Base-by-base conservation (phyloP, 2,329 filamentous ascomycete species). In the Pseudogymnoascus sp. region DNA sequence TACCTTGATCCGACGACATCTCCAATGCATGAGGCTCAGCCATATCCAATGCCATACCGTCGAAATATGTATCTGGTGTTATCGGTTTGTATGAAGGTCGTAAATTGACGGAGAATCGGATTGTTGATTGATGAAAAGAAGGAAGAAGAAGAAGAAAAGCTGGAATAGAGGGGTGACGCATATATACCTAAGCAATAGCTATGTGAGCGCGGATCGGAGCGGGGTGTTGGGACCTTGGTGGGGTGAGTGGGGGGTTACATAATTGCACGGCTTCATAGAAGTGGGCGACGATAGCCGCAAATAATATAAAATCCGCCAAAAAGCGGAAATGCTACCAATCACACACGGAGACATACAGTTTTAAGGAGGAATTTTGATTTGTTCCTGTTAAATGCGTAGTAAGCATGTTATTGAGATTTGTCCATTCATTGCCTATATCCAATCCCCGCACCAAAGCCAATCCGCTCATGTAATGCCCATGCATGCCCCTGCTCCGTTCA, bases 1-100 rank as follows among this genome's bases (percentile, higher is more conserved):
- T 76, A 76, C 75, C 75, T 77, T 74, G 74, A 76, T 74, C 71
- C 68, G 68, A 67, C 67, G 68, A 74, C 73, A 71, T 65, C 64
- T 72, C 70, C 72, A 74, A 72, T 62, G 67, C 69, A 69, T 64
- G 66, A 69, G 71, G 60, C 33, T 39, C 60, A 55, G 48, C 48
- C 48, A 55, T 55, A 37, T 60, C 58, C 35, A 37, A 37, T 60
- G 58, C 58, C 58, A 60, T 60, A 60, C 58, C 58, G 58, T 60
- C 58, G 35, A 42, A 42, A 42, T 42, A 42, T 42, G 31, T 18
- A 13, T n/a, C 12, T 31, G 27, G 27, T 3, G 21, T 40, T 60
- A 9, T 35, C 33, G 13, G 25, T 55, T 27, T 45, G 33, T 42
- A 52, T 40, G 4, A 3, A 25, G 25, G 21, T 60, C 13, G 18